Base-by-base conservation (phyloP, 2,329 filamentous ascomycete genomes). In the Arthrobotrys pseudoclavata region DNA sequence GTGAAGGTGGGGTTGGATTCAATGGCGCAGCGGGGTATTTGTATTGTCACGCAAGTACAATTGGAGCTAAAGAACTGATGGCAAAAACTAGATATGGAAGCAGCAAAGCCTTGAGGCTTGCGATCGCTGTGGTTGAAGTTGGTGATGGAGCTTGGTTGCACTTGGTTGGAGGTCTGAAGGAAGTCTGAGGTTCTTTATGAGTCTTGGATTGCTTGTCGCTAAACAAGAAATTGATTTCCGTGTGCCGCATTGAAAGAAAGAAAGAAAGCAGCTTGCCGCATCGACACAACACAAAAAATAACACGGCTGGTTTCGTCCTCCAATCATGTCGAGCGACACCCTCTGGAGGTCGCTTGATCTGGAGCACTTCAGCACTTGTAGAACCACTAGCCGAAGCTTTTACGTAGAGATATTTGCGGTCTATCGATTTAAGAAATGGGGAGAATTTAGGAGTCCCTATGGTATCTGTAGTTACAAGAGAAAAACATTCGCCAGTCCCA, bases 171-270 rank as follows among this genome's bases (percentile, higher is more conserved):
- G 4, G 22, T 31, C 26, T 40, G 34, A 67, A 45, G 48, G 15
- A 6, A 10, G 42, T 45, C 7, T 42, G 47, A 52, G 24, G 42
- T 42, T 66, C 40, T 26, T 34, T 31, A 22, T 60, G 55, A 42
- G 55, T 60, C 55, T 60, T 57, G 42, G 42, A 45, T 57, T 60
- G 55, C 42, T 60, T 60, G 55, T 40, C 55, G 55, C 31, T 13
- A 13, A 57, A 22, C 24, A 53, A 53, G 52, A 55, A 57, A 57
- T 57, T 57, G 15, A 26, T 40, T 42, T 60, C 18, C 31, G 52
- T 60, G 55, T 24, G 55, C 34, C 31, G 20, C 55, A 48, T n/a
- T 7, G 10, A 45, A 13, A 12, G 20, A 18, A 45, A 13, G 20
- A 45, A 18, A 10, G 42, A 45, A 45, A 20, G 18, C 15, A 2